A percentile compares a stretch with the other conserved stretches of the same genome.
These are phyloP conservation scores for Fomitopsis pulvina DNA, from an alignment of 768 basidiomycete genomes.

Conservation along the genomic window DNA sequence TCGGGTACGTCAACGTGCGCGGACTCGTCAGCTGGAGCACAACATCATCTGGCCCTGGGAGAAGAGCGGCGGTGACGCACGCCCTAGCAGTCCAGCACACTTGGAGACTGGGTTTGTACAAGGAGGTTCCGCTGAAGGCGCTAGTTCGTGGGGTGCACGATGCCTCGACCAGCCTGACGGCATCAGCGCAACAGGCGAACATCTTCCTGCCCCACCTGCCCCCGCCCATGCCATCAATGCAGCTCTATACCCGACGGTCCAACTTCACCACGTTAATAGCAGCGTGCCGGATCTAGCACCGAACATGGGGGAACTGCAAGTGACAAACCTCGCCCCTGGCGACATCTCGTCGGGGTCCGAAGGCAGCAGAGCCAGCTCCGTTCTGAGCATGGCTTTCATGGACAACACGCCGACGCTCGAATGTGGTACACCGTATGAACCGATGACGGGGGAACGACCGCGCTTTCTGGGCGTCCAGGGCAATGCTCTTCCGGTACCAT, in stretches of 20 bases:
- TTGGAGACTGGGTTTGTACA: neutral
- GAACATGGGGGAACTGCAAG: constrained; percentile 37
- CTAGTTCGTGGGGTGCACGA: neutral
- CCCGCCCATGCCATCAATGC: constrained; percentile 4
- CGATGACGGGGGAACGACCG: constrained; percentile 16
- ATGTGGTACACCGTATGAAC: constrained; percentile 15
- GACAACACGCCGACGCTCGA: constrained; percentile 10
- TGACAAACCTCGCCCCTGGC: constrained; percentile 43
- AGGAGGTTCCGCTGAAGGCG: neutral
- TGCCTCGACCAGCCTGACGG: neutral
- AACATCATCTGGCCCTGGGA: constrained; percentile 18
- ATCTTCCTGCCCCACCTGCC: neutral
- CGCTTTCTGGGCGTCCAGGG: constrained; percentile 28
- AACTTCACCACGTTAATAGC: constrained; percentile 15
- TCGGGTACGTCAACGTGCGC: constrained; percentile 16
- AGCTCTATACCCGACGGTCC: constrained; percentile 18
- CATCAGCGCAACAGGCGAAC: neutral
- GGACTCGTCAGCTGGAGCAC: constrained; percentile 11
- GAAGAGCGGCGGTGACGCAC: constrained; percentile 1
- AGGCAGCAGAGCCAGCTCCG: constrained; percentile 20
- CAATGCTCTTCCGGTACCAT: constrained; percentile 27
- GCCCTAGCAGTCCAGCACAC: neutral
- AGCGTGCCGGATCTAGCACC: constrained; percentile 26
- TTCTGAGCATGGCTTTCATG: constrained; percentile 14
- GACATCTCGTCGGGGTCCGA: constrained; percentile 29